Base-by-base conservation (phyloP, 2,329 filamentous ascomycete species). In the Diplocarpon rosae region DNA sequence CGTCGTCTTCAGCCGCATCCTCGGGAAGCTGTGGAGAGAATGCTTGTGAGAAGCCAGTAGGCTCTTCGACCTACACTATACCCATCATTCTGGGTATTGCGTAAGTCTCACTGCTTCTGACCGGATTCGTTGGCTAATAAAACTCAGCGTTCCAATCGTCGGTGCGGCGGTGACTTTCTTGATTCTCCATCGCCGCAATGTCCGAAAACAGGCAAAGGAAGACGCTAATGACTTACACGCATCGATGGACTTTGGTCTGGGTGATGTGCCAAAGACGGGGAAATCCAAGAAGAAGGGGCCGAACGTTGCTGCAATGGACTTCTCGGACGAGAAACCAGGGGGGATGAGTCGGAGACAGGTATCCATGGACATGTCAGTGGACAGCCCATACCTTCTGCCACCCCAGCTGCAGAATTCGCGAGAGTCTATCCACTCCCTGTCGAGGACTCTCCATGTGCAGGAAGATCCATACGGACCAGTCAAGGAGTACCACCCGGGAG, bases 341-440 rank as follows among this genome's bases (percentile, higher is more conserved):
- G 31, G 47, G 40, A 65, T 53, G 44, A 63, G 64, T 46, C 60
- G 67, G 38, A 67, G 70, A 31, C 78, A 82, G 55, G 63, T 83
- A 39, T 84, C 80, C 29, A 77, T 66, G 54, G 64, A 66, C 48
- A 52, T 90, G 74, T 75, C 79, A 55, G 76, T 89, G 73, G 78
- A 83, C 59, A 92, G 81, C 56, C 92, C 92, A 1, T 98, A 96
- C 62, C 75, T 98, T n/a, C 72, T 96, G n/a, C 89, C 92, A 4
- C 85, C 85, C 1, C 80, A 78, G 43, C 60, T 90, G 15, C 79
- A 92, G 34, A 72, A 76, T 58, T 95, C 90, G 1, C 77, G 78
- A 36, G 88, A 95, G 54, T 95, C 90, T 5, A 71, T 96, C 51
- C 80, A 89, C 62, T 93, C 88, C 2, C 70, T 96, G 52, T 85